Conservation (phyloP, 164 flowering plant genomes). For the Aristolochia contorta region DNA sequence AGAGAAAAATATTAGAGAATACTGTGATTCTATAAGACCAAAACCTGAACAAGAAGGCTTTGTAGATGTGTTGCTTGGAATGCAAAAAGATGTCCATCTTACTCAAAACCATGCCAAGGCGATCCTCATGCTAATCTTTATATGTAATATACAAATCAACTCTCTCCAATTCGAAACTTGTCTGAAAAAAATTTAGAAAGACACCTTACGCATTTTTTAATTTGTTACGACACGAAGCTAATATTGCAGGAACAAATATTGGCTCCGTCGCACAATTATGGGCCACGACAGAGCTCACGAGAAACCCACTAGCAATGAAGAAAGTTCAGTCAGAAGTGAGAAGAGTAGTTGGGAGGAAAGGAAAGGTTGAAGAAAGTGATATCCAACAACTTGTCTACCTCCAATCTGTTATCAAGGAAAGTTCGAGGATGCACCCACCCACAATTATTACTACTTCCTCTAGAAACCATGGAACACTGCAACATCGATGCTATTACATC, state of each 20-base stretch:
- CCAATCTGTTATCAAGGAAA: constrained; percentile 9
- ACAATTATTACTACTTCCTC: constrained; percentile 23
- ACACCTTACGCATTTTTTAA: no score
- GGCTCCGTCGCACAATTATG: background rate
- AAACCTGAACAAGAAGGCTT: constrained; percentile 1
- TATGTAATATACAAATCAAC: no score
- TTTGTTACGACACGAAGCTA: no score
- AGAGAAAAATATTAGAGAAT: no score
- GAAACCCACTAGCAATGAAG: background rate
- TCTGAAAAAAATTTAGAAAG: no score
- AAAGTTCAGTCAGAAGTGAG: constrained; percentile 1
- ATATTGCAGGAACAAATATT: background rate
- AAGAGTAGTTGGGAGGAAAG: background rate
- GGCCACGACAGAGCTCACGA: constrained; percentile 1
- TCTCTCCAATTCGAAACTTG: no score
- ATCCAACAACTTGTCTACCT: background rate
- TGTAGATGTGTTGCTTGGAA: constrained; percentile 3
- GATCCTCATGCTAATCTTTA: background rate
- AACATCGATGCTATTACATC: constrained; percentile 17
- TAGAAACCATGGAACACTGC: constrained; percentile 16
- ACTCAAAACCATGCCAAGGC: constrained; percentile 2
- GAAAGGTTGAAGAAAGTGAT: constrained; percentile 4
- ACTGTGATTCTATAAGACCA: no score
- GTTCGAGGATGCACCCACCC: constrained; percentile 31
- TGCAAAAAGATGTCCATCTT: constrained; percentile 1